A percentile compares a stretch with the other conserved stretches of the same genome.
phyloP scores from a whole-genome alignment of 768 basidiomycete species.

The Boletus rubroflammeus region DNA sequence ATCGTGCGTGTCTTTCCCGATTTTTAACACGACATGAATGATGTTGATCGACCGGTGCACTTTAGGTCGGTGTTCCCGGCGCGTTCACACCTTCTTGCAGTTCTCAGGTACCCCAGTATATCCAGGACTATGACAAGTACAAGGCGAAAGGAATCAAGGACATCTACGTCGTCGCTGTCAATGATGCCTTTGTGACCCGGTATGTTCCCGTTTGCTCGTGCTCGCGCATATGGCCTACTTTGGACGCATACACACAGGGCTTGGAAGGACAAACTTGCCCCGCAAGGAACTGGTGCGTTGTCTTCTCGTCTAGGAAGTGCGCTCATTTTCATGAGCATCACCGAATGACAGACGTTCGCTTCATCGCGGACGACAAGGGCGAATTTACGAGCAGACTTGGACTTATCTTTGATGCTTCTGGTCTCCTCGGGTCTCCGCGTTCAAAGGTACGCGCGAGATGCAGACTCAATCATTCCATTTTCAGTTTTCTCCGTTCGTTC shows the following conservation, averaged over 20 bases:
- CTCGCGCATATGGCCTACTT: slow-evolving; percentile 1
- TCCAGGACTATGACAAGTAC: slow-evolving; percentile 64
- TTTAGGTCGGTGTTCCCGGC: slow-evolving; percentile 69
- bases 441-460: slow-evolving; percentile 45
- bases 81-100: slow-evolving; percentile 75
- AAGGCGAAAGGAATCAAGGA: slow-evolving; percentile 71
- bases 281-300: slow-evolving; percentile 49
- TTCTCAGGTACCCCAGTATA: slow-evolving; percentile 59
- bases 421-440: slow-evolving; percentile 61
- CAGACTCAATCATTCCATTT: not conserved
- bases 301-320: not conserved
- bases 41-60: not conserved
- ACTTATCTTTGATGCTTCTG: slow-evolving; percentile 58
- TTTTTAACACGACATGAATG: not conserved
- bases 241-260: slow-evolving; percentile 39
- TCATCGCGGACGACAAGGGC: slow-evolving; percentile 69
- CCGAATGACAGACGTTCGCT: slow-evolving; percentile 43
- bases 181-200: slow-evolving; percentile 74
- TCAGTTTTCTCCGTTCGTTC: not conserved
- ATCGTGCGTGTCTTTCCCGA: slow-evolving; percentile 42
- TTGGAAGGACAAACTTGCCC: slow-evolving; percentile 62
- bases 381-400: slow-evolving; percentile 52
- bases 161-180: slow-evolving; percentile 71
- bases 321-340: not conserved
- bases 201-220: slow-evolving; percentile 7